Percentiles rank a stretch among this genome's conserved stretches.
phyloP scores from a whole-genome alignment of 192 early-diverging fungal species.

The Linnemannia elongata region DNA sequence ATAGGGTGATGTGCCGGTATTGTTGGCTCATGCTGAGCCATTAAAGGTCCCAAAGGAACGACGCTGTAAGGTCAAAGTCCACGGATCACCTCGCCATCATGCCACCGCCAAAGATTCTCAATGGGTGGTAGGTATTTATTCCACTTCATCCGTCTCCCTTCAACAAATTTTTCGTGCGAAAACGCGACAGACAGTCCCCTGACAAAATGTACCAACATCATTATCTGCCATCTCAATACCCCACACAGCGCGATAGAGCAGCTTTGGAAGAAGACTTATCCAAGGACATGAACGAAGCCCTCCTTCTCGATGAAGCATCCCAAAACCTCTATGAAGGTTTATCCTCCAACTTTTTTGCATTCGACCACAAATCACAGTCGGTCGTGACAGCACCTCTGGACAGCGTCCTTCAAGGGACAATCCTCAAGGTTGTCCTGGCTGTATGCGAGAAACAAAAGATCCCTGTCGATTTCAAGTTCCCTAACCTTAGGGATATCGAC shows the following conservation, averaged over 20 bases:
- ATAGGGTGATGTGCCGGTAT: not conserved
- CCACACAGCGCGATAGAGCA: constrained; percentile 58
- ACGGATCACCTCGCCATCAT: constrained; percentile 64
- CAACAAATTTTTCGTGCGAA: not conserved
- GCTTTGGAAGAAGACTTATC: constrained; percentile 55
- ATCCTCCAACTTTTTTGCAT: constrained; percentile 75
- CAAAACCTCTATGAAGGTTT: constrained; percentile 75
- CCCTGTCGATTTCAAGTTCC: constrained; percentile 64
- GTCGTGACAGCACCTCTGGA: constrained; percentile 65
- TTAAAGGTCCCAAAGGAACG: constrained; percentile 12
- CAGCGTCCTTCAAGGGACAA: constrained; percentile 71
- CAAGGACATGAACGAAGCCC: constrained; percentile 67
- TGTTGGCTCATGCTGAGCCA: constrained; percentile 24
- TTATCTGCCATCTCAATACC: not conserved
- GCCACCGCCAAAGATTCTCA: constrained; percentile 75
- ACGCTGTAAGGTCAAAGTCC: constrained; percentile 59
- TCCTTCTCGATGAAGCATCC: constrained; percentile 65
- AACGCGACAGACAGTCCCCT: not conserved
- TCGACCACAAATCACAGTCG: constrained; percentile 35
- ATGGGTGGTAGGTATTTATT: constrained; percentile 59
- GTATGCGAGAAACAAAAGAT: constrained; percentile 68
- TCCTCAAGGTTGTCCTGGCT: constrained; percentile 68
- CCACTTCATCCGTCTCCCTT: not conserved
- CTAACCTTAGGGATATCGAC: constrained; percentile 58
- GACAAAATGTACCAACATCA: not conserved